Evolutionary conservation across 306 rosid genomes (phyloP), one percentile per base, ranked within the genome.

Genomic region (Cucurbita argyrosperma): DNA sequence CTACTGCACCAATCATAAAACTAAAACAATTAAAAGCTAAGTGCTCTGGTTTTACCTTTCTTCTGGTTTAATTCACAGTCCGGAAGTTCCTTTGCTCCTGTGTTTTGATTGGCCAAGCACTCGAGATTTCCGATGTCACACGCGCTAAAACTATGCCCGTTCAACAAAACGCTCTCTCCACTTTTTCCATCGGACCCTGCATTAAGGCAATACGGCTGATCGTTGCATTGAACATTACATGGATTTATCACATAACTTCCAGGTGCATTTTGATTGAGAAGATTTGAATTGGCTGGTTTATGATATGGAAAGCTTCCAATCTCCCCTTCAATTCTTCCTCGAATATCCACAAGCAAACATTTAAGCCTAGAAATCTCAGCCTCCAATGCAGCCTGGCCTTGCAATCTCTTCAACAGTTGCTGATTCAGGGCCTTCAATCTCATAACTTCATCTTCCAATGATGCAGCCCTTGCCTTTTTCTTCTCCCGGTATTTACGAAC

Each of bases 311-410:
- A 95, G 0, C 89, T 64, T 16, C 99, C 99, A 75, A 95, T 91
- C 71, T 95, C 99, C 45, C 99, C 99, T 82, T 95, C 97, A 69
- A 95, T 89, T 82, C 97, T 91, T 26, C 99, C 99, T 61, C 99
- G 84, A 6, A 95, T 89, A 80, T 95, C 99, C 72, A 95, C 99
- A n/a, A 95, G 88, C 80, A 95, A 88, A 79, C 97, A 95, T 88
- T 89, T 95, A 13, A 95, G 89, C 83, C 99, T 89, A 0, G 96
- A 87, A 61, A 95, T 74, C 80, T 95, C 99, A 0, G 97, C 89
- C 86, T 95, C 99, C 74, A 95, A 73, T 50, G 96, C 96, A 79
- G 92, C 84, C 78, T 89, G 97, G 49, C 96, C 85, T 68, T 89
- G 96, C 82, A 95, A 53, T 87, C 89, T 95, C 88, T 83, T 95